Evolutionary conservation across 73 alveolate species (phyloP).

Genomic region (Paramecium sonneborni): DNA sequence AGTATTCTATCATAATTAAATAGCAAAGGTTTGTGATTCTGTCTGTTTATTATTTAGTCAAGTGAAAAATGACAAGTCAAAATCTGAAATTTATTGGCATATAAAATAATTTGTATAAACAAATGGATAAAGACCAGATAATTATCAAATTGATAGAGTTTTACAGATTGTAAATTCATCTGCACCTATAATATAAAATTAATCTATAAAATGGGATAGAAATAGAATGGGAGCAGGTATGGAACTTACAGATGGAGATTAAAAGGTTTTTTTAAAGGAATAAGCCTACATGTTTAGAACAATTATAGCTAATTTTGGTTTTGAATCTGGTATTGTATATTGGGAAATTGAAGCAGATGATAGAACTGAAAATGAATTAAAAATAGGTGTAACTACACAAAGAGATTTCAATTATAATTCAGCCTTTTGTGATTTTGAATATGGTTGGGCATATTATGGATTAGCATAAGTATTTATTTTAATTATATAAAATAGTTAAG

Average conservation of each 20-base stretch:
- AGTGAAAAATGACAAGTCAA: not conserved
- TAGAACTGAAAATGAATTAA: constrained; percentile 83
- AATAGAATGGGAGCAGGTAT: constrained; percentile 38
- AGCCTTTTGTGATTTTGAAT: constrained; percentile 81
- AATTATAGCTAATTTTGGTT: not conserved
- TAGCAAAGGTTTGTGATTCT: not conserved
- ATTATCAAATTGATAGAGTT: not conserved
- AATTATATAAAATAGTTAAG: constrained; percentile 16
- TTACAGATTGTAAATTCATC: not conserved
- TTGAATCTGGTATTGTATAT: constrained; percentile 71
- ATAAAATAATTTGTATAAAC: not conserved
- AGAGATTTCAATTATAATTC: constrained; percentile 77
- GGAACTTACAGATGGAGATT: constrained; percentile 20
- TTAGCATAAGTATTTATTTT: constrained; percentile 61
- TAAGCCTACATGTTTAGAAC: constrained; percentile 58
- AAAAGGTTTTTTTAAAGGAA: constrained; percentile 7
- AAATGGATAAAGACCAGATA: not conserved
- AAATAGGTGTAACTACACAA: constrained; percentile 78
- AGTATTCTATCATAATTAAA: not conserved
- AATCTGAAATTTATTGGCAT: not conserved
- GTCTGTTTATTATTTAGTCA: not conserved
- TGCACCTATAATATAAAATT: not conserved
- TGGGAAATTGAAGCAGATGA: constrained; percentile 87
- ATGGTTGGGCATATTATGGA: constrained; percentile 89
- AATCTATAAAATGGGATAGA: constrained; percentile 11